A percentile compares a stretch with the other conserved stretches of the same genome.
These are phyloP conservation scores for Clarireedia sp. DNA, from an alignment of 2,329 filamentous ascomycete genomes.

Conservation along the genomic window DNA sequence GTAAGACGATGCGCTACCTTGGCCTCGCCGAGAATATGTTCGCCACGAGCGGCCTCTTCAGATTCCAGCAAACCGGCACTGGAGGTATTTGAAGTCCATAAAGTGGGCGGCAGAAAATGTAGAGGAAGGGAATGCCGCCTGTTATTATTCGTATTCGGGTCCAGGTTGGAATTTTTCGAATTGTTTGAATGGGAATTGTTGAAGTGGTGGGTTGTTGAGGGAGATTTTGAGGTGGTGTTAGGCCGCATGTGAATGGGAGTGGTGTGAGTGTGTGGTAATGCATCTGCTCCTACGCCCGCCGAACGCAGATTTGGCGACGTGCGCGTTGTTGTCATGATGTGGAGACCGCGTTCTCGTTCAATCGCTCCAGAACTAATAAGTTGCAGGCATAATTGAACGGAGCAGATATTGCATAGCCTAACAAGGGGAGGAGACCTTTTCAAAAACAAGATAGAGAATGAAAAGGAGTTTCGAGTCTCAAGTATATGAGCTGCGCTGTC, in stretches of 20 bases:
- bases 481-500: not conserved
- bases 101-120: constrained; percentile 25
- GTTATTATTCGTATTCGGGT: not conserved
- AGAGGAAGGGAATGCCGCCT: constrained; percentile 27
- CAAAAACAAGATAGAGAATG: not conserved
- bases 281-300: not conserved
- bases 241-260: constrained; percentile 7
- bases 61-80: constrained; percentile 28
- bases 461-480: no score
- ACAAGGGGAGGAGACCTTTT: not conserved
- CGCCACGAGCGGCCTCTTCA: constrained; percentile 28
- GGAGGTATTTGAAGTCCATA: constrained; percentile 29
- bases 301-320: not conserved
- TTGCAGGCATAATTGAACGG: not conserved
- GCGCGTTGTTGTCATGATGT: constrained; percentile 5
- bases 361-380: not conserved
- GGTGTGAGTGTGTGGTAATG: not conserved
- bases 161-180: not conserved
- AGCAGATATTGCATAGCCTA: not conserved
- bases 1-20: constrained; percentile 50
- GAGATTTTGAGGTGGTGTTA: not conserved
- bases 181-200: not conserved
- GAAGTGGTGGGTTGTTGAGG: not conserved
- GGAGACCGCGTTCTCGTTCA: not conserved
- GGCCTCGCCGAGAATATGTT: constrained; percentile 41